Evolutionary conservation across 306 rosid species (phyloP).

Genomic region (Hippophae tibetana): DNA sequence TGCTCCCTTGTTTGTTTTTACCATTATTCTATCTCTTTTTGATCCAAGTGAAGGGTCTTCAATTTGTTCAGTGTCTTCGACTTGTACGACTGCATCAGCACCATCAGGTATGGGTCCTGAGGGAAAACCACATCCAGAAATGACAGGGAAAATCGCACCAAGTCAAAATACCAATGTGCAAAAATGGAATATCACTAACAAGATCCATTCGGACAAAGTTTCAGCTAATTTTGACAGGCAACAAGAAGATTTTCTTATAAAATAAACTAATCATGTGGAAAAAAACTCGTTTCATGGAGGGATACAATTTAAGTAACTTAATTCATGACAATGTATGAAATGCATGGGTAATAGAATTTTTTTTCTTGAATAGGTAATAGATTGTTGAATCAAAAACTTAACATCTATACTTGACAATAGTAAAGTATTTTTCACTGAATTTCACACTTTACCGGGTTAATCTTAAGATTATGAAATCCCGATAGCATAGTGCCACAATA

Average conservation of each 20-base stretch:
- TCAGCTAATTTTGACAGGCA: background rate
- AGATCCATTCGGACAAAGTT: background rate
- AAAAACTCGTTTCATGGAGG: too few relatives aligned
- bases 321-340: too few relatives aligned
- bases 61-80: constrained; percentile 69
- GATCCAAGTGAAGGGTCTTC: constrained; percentile 20
- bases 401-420: background rate
- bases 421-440: background rate
- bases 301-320: too few relatives aligned
- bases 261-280: too few relatives aligned
- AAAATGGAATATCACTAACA: background rate
- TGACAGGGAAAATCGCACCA: background rate
- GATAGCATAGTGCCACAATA: background rate
- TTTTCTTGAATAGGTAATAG: too few relatives aligned
- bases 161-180: background rate
- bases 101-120: constrained; percentile 94
- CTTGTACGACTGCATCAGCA: constrained; percentile 94
- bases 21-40: constrained; percentile 50
- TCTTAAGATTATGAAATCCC: background rate
- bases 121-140: constrained; percentile 9
- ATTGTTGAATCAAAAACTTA: too few relatives aligned
- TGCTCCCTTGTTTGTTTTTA: constrained; percentile 51
- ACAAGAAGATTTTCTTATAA: background rate
- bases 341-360: too few relatives aligned
- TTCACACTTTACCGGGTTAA: background rate